Evolutionary conservation across 768 basidiomycete genomes (phyloP).

Genomic region (Mycena sanguinolenta): DNA sequence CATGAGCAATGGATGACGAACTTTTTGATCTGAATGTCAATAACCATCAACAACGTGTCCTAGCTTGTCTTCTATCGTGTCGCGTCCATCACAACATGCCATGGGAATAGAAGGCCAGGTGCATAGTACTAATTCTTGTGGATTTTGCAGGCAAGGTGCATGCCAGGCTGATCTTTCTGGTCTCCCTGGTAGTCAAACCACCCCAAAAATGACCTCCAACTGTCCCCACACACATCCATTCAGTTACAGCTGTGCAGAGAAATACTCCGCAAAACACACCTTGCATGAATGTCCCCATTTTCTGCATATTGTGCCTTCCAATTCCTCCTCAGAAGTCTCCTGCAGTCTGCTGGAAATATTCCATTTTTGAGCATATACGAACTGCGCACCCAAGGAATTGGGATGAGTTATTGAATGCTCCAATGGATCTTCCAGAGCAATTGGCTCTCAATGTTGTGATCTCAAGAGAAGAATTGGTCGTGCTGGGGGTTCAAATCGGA

Average conservation of each 20-base stretch:
- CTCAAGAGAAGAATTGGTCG: neutral
- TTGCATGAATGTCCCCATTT: neutral
- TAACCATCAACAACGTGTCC: neutral
- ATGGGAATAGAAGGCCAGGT: constrained; percentile 6
- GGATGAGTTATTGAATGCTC: neutral
- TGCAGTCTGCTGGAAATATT: constrained; percentile 16
- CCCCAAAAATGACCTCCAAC: neutral
- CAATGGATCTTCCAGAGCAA: neutral
- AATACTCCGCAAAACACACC: neutral
- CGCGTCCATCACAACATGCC: neutral
- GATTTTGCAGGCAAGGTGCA: neutral
- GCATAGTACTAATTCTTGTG: neutral
- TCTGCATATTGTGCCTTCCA: neutral
- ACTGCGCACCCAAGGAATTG: neutral
- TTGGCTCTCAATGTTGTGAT: neutral
- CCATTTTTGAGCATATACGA: neutral
- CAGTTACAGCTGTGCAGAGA: neutral
- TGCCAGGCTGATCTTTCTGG: neutral
- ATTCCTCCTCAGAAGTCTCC: neutral
- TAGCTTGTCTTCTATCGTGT: neutral
- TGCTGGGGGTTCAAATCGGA: neutral
- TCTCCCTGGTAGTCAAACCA: neutral
- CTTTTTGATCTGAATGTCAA: neutral
- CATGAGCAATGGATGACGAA: too few relatives aligned
- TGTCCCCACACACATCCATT: neutral